These are phyloP conservation scores for Fusarium albidum DNA, from an alignment of 2,329 filamentous ascomycete genomes.

Conservation along the genomic window DNA sequence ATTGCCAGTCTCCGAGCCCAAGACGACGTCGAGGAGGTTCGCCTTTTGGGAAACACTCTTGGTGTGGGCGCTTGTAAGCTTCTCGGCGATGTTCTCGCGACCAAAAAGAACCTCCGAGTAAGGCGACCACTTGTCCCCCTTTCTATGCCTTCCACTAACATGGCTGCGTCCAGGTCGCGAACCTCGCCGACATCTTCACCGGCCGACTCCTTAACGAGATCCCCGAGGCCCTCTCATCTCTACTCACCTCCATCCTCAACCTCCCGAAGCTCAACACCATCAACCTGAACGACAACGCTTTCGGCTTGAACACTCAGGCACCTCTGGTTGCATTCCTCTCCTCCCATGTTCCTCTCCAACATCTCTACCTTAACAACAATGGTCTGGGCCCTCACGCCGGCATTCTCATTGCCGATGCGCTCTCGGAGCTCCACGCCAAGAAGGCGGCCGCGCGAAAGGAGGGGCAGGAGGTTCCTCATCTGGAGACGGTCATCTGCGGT, in stretches of 20 bases:
- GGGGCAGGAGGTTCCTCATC: constrained; percentile 76
- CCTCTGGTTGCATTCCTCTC: constrained; percentile 93
- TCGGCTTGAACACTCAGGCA: constrained; percentile 93
- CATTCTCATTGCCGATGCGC: constrained; percentile 85
- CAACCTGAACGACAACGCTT: constrained; percentile 97
- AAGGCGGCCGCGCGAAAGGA: constrained; percentile 80
- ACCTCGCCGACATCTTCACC: constrained; percentile 98
- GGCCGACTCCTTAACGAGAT: constrained; percentile 93
- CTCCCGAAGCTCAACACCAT: constrained; percentile 88
- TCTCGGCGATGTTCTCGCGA: constrained; percentile 82
- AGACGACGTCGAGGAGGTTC: constrained; percentile 83
- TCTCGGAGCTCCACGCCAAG: constrained; percentile 82
- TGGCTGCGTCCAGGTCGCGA: constrained; percentile 67
- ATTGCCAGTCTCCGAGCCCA: constrained; percentile 77
- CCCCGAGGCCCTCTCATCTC: constrained; percentile 83
- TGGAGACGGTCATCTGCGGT: constrained; percentile 97
- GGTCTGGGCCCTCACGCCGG: constrained; percentile 93
- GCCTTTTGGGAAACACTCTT: constrained; percentile 89
- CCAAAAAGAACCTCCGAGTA: constrained; percentile 84
- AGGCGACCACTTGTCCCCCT: constrained; percentile 22
- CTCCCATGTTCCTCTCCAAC: constrained; percentile 86
- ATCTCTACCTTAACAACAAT: constrained; percentile 98
- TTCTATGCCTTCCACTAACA: constrained; percentile 3
- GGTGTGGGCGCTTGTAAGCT: constrained; percentile 88
- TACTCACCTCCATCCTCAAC: constrained; percentile 86